Evolutionary conservation across 176 grass and related monocot genomes (phyloP), one percentile per base, ranked within the genome.

Genomic region (Dendrocalamus sinicus): DNA sequence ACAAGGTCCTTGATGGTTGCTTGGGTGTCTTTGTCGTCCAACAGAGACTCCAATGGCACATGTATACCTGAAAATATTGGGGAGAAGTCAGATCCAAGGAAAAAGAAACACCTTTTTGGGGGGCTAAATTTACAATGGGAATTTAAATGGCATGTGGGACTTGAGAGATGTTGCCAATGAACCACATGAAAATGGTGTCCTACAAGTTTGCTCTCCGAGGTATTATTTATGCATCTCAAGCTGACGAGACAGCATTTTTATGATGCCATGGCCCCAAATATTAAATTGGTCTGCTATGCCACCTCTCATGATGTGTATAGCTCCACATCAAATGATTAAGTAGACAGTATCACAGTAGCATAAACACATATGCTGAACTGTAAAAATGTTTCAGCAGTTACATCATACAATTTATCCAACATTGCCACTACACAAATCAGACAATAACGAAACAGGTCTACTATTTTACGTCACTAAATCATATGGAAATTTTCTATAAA

Each of bases 11-110:
- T 96, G 45, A 99, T 91, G 70, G 76, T 76, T 82, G 88, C 71
- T 86, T 94, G 88, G 32, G 96, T 91, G 67, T 93, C 94, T 37
- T 91, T 83, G 84, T 99, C 97, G 5, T 87, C 76, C 86, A 96
- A 13, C 45, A 99, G 82, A 32, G 90, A 88, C 55, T 99, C 97
- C 89, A 96, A 86, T 46, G 94, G 86, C 61, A 96, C 94, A 90
- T 99, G 94, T 66, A 93, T 61, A 82, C 97, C 97, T 96, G 82
- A 35, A 93, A 16, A 67, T 72, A 26, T 64, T 39, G 51, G 63
- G 39, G 67, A 69, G 24, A 87, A 82, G 73, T 86, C 89, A 85
- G 89, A 83, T 86, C 80, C 68, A 86, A 86, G 69, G 8, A 48
- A 48, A 69, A 86, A 69, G 1, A 66, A 40, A 72, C 24, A 9